A percentile compares a stretch with the other conserved stretches of the same genome.
Conservation (phyloP, 257 asterid genomes). For the Leonotis leonurus region DNA sequence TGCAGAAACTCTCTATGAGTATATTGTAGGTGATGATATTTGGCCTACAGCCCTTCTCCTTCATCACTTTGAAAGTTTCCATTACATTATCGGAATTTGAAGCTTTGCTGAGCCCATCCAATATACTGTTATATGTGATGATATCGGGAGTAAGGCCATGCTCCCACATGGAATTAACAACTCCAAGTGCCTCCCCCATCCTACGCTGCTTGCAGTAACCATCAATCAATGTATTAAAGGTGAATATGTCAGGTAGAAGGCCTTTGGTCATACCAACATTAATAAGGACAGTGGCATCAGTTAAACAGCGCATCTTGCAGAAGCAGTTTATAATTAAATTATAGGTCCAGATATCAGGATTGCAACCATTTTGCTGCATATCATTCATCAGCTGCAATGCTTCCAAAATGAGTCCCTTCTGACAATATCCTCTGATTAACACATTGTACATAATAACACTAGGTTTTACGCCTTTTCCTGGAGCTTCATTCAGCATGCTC, state of each 20-base stretch:
- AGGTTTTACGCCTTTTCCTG: slow-evolving; percentile 43
- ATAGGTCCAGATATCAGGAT: slow-evolving; percentile 73
- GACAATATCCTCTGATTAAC: slow-evolving; percentile 66
- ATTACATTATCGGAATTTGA: slow-evolving; percentile 57
- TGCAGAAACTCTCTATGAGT: slow-evolving; percentile 79
- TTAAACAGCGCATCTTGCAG: slow-evolving; percentile 78
- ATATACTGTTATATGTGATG: slow-evolving; percentile 68
- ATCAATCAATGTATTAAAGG: slow-evolving; percentile 83
- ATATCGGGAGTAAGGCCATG: slow-evolving; percentile 65
- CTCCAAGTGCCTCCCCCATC: slow-evolving; percentile 57
- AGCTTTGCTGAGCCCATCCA: slow-evolving; percentile 83
- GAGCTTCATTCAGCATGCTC: slow-evolving; percentile 44
- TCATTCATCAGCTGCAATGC: slow-evolving; percentile 67
- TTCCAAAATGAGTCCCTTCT: slow-evolving; percentile 56
- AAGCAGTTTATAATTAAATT: slow-evolving; percentile 70
- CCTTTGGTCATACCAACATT: slow-evolving; percentile 65
- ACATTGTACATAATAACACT: slow-evolving; percentile 53
- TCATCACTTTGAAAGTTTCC: slow-evolving; percentile 66
- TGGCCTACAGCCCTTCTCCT: slow-evolving; percentile 67
- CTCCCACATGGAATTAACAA: slow-evolving; percentile 68
- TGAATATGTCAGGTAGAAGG: slow-evolving; percentile 67
- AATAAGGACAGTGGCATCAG: slow-evolving; percentile 53
- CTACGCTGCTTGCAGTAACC: slow-evolving; percentile 81
- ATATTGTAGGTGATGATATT: slow-evolving; percentile 73
- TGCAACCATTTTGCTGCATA: slow-evolving; percentile 62